Evolutionary conservation across 129 eudicot species (phyloP).

Genomic region (Flaveria sonorensis): DNA sequence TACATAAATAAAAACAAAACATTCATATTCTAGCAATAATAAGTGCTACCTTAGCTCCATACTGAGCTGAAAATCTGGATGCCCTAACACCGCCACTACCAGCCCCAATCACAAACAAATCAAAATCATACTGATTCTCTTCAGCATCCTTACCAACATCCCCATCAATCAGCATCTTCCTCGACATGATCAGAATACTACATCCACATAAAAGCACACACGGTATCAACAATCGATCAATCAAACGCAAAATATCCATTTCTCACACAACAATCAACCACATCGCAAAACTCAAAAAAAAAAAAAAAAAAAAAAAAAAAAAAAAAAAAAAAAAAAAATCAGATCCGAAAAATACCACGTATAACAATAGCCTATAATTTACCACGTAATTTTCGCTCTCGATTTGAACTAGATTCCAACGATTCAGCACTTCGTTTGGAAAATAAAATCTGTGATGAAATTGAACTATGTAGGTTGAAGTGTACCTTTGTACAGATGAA

Average conservation of each 20-base stretch:
- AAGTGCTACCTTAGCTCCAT: slow-evolving; percentile 81
- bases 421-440: slow-evolving; percentile 6
- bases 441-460: neutral
- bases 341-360: slow-evolving; percentile 23
- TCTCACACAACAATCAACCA: slow-evolving; percentile 11
- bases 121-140: slow-evolving; percentile 67
- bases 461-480: neutral
- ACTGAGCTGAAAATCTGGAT: slow-evolving; percentile 82
- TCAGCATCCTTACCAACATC: slow-evolving; percentile 39
- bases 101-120: slow-evolving; percentile 96
- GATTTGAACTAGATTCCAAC: neutral
- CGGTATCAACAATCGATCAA: slow-evolving; percentile 31
- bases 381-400: slow-evolving; percentile 18
- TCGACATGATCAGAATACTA: slow-evolving; percentile 44
- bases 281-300: neutral
- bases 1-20: neutral
- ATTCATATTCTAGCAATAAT: neutral
- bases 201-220: slow-evolving; percentile 32
- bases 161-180: slow-evolving; percentile 91
- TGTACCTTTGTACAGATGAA: slow-evolving; percentile 19
- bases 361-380: neutral
- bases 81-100: slow-evolving; percentile 97
- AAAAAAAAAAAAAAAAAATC: neutral
- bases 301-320: neutral
- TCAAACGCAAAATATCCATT: slow-evolving; percentile 26